phyloP scores from a whole-genome alignment of 1,284 basidiomycete species.

The Tilletia indica region DNA sequence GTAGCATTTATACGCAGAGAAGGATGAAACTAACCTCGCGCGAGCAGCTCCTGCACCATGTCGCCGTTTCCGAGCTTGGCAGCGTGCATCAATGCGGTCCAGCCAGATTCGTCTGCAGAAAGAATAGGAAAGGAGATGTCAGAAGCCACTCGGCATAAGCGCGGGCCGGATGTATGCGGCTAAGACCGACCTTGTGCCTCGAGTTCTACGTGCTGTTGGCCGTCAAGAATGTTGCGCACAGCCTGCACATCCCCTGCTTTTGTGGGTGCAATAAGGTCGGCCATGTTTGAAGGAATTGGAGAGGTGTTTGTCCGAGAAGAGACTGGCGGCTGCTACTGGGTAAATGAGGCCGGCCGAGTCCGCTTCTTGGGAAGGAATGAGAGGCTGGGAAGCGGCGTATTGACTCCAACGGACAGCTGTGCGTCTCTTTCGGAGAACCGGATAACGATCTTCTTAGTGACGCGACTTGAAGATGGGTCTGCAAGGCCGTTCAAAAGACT shows the following conservation, averaged over 20 bases:
- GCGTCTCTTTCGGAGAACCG: no score
- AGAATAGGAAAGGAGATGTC: background rate
- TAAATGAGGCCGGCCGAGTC: background rate
- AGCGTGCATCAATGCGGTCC: constrained; percentile 14
- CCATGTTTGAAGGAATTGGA: background rate
- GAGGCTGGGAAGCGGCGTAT: no score
- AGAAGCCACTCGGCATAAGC: background rate
- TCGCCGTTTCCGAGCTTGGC: constrained; percentile 9
- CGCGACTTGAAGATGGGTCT: no score
- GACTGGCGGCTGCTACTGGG: background rate
- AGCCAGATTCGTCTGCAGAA: background rate
- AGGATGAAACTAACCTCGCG: background rate
- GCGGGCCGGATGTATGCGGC: background rate
- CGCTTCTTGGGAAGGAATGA: background rate
- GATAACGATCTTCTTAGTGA: no score
- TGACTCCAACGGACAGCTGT: no score
- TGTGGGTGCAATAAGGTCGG: constrained; percentile 3
- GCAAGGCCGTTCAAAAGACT: no score
- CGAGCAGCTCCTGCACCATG: constrained; percentile 4
- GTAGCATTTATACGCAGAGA: background rate
- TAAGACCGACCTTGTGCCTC: constrained; percentile 4
- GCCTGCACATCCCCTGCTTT: constrained; percentile 9
- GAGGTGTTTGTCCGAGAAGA: background rate
- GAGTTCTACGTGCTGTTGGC: background rate
- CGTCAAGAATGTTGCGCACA: background rate